Evolutionary conservation across 164 flowering plant species (phyloP).

Genomic region (Aristolochia californica): DNA sequence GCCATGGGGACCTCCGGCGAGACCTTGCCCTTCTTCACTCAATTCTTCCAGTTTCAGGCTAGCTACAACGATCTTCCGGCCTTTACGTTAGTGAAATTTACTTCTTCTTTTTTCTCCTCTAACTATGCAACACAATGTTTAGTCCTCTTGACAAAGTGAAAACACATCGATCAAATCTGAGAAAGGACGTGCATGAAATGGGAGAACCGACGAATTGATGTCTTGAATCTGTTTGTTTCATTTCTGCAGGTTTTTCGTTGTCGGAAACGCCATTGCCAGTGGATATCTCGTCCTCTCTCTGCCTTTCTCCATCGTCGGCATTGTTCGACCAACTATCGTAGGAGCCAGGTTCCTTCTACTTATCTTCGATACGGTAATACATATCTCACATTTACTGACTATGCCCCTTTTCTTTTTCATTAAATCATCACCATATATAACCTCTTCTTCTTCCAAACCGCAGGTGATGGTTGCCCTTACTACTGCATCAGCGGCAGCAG

Average conservation of each 20-base stretch:
- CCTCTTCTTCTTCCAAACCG: too few species aligned
- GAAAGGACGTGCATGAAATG: not conserved
- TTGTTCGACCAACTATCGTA: constrained; percentile 42
- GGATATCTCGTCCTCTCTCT: constrained; percentile 71
- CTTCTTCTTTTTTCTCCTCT: not conserved
- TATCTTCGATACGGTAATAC: constrained; percentile 51
- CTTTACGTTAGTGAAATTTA: constrained; percentile 37
- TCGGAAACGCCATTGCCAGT: constrained; percentile 44
- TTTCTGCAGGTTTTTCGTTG: constrained; percentile 58
- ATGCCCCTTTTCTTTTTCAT: too few species aligned
- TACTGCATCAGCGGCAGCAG: constrained; percentile 42
- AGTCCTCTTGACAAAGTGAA: not conserved
- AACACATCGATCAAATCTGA: not conserved
- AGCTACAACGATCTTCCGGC: constrained; percentile 61
- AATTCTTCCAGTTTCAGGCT: constrained; percentile 77
- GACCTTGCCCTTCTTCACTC: constrained; percentile 83
- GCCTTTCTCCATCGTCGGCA: constrained; percentile 60
- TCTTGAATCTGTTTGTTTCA: not conserved
- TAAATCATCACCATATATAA: too few species aligned
- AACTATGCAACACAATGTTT: not conserved
- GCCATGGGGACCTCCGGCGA: constrained; percentile 68
- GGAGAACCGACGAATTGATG: not conserved
- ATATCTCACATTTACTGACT: too few species aligned
- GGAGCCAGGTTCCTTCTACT: constrained; percentile 49
- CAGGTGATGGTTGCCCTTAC: constrained; percentile 56